Base-by-base conservation (phyloP, 805 yeast genomes). In the Priceomyces haplophilus region DNA sequence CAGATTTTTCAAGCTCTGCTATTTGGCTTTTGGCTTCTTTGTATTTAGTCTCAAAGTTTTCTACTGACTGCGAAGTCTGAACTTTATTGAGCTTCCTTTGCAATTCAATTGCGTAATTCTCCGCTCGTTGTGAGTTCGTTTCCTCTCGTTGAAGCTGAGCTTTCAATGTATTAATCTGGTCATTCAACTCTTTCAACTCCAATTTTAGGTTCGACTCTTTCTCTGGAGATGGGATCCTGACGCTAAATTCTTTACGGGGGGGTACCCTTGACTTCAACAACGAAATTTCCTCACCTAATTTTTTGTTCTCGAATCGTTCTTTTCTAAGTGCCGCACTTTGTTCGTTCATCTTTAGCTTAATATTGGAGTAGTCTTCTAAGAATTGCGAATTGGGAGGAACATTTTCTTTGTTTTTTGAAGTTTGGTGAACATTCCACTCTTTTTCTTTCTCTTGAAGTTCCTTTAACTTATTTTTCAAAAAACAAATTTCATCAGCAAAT, bases 241-340 rank as follows among this genome's bases (percentile, higher is more conserved):
- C 48, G 47, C 53, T 50, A 40, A 55, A 55, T 62, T 69, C 47
- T 71, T 54, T 39, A 64, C 76, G 53, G 76, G 80, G 83, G n/a
- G 83, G 72, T 2, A 84, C 82, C 51, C 86, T 72, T 1, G 82
- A 76, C 49, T 82, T 84, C 11, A 85, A 60, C 51, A 83, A 64
- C 24, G 74, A 72, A 40, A 83, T 54, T 45, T 83, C 88, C 35
- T 83, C 80, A 18, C 69, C 64, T 34, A 83, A 57, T 45, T 62
- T 75, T 58, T 52, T 68, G 41, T 67, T 69, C 47, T 69, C 75
- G 27, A 70, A 67, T 43, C 58, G 62, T 51, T 78, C 82, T 29
- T 67, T 74, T 34, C 78, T 65, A 40, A 80, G 51, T 3, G 65
- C 54, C 7, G 79, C 80, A 45, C 72, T 64, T 16, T 67, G 70